Evolutionary conservation across 176 grass and related monocot genomes (phyloP).

Genomic region (Rhynchospora breviuscula): DNA sequence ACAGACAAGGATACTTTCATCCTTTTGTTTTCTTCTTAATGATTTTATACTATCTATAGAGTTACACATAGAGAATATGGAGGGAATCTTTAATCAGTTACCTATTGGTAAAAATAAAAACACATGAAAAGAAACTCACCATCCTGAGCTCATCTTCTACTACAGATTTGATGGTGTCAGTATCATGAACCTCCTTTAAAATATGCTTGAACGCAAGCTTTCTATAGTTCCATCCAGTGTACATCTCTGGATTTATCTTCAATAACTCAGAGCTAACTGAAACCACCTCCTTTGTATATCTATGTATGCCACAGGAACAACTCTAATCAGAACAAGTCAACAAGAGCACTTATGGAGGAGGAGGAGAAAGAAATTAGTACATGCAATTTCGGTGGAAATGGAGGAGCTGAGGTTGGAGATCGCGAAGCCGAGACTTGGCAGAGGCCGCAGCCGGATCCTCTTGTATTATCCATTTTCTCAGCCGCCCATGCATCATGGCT

Average conservation of each 20-base stretch:
- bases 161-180: conserved; percentile 42
- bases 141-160: conserved; percentile 62
- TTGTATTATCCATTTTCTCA: conserved; percentile 43
- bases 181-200: conserved; percentile 45
- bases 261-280: conserved; percentile 70
- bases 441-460: conserved; percentile 40
- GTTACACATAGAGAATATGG: no score
- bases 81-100: no score
- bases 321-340: background rate
- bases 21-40: background rate
- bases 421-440: conserved; percentile 53
- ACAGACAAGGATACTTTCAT: background rate
- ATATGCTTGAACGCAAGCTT: conserved; percentile 77
- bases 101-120: background rate
- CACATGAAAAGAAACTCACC: conserved; percentile 31
- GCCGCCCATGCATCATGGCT: conserved; percentile 61
- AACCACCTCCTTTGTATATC: conserved; percentile 76
- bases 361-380: conserved; percentile 27
- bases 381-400: conserved; percentile 57
- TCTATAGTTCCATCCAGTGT: conserved; percentile 83
- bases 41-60: background rate
- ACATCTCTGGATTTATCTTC: conserved; percentile 81
- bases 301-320: background rate
- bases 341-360: background rate
- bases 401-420: conserved; percentile 64